Base-by-base conservation (phyloP, 2,329 filamentous ascomycete species). In the Epicoccum sorghinum region DNA sequence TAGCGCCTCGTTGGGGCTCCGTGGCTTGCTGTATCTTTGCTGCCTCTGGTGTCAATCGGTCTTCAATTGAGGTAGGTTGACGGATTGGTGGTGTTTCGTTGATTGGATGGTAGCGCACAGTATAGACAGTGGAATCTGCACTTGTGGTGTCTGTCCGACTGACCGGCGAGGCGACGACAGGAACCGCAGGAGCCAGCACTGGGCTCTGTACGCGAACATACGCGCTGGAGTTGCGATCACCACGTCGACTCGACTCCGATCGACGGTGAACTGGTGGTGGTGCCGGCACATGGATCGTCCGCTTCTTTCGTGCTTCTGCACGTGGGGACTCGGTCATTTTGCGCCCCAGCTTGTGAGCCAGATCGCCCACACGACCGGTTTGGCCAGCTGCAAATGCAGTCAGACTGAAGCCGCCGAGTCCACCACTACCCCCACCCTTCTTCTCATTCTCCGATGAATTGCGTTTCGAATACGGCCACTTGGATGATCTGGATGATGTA, bases 81-180 rank as follows among this genome's bases (percentile, higher is more conserved):
- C 50, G 57, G 6, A 57, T 52, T 10, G 69, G 63, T 33, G 70
- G 70, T 25, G 70, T 44, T 72, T 80, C 35, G 78, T 81, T 52
- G 77, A 82, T 76, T 12, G 83, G 79, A 62, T 87, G 83, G 64
- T 87, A 86, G 27, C 82, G 82, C 27, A 88, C 81, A 46, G 84
- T 82, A 65, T 88, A 88, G 4, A 87, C 82, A 1, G 86, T 88
- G 57, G 85, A 87, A 24, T 81, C 82, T 7, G 83, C 84, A 69
- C 84, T 87, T 5, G 81, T 82, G 1, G 83, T 86, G 61, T 88
- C 84, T 18, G 81, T 80, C 58, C 85, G 77, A 64, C 83, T 87
- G 33, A 86, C 75, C 1, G 85, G 84, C 9, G 83, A 85, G 7
- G 80, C 75, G 18, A 80, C 75, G 41, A 76, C 73, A 36, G 75